Percentiles rank a stretch among this genome's conserved stretches.
These are phyloP conservation scores for Pseudozyma hubeiensis DNA, from an alignment of 1,284 basidiomycete genomes.

Conservation along the genomic window DNA sequence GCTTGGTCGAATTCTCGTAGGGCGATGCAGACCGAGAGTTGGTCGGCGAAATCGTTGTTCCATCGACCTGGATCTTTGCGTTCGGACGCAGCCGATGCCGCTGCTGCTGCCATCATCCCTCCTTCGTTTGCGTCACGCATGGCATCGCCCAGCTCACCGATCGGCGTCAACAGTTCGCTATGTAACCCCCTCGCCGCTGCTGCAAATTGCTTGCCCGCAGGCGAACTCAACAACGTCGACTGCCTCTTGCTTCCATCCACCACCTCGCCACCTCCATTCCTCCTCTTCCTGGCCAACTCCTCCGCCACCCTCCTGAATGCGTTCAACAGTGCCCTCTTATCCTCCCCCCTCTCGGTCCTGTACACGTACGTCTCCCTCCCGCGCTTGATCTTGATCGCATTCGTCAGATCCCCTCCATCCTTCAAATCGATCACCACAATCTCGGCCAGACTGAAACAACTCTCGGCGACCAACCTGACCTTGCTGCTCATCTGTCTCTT, in stretches of 20 bases:
- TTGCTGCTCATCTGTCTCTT: conserved; percentile 70
- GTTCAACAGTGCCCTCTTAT: conserved; percentile 85
- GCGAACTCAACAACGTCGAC: conserved; percentile 34
- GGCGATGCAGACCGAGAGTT: conserved; percentile 90
- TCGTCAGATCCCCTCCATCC: conserved; percentile 89
- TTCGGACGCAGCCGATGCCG: conserved; percentile 37
- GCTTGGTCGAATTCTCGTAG: conserved; percentile 89
- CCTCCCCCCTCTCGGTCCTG: conserved; percentile 80
- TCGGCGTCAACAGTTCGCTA: conserved; percentile 22
- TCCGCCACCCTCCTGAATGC: conserved; percentile 92
- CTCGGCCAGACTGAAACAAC: conserved; percentile 90
- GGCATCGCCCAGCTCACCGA: conserved; percentile 20
- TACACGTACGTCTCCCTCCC: conserved; percentile 95
- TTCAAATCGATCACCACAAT: conserved; percentile 95
- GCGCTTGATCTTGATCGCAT: conserved; percentile 94
- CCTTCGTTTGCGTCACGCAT: neutral
- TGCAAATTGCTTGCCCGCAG: neutral
- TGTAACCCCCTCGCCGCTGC: neutral
- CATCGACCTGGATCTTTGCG: conserved; percentile 73
- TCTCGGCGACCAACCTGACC: conserved; percentile 83
- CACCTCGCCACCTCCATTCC: conserved; percentile 73
- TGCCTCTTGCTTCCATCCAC: conserved; percentile 45
- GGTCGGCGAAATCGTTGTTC: conserved; percentile 89
- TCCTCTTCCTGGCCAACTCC: conserved; percentile 84
- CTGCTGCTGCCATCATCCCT: conserved; percentile 42